These are phyloP conservation scores for Sporisorium scitamineum DNA, from an alignment of 1,284 basidiomycete genomes.

Conservation along the genomic window DNA sequence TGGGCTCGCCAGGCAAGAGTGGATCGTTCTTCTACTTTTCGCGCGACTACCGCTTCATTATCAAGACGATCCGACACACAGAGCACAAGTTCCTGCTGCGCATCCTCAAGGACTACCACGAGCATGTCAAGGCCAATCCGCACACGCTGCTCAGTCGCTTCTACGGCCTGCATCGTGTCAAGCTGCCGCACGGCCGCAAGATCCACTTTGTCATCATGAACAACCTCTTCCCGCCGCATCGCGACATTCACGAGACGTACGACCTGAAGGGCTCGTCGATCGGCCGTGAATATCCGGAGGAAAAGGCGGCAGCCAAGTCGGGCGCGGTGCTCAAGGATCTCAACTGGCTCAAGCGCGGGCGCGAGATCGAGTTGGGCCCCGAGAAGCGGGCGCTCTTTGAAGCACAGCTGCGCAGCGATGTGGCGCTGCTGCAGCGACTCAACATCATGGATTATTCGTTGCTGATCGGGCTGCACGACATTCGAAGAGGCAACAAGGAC, in stretches of 20 bases:
- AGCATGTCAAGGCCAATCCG: conserved; percentile 88
- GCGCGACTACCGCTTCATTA: conserved; percentile 98
- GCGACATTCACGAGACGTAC: conserved; percentile 97
- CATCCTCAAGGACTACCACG: conserved; percentile 87
- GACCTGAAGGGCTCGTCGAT: conserved; percentile 95
- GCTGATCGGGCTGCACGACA: conserved; percentile 92
- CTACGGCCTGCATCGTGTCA: conserved; percentile 96
- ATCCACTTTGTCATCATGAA: conserved; percentile 99
- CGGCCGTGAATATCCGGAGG: conserved; percentile 88
- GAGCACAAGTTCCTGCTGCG: conserved; percentile 93
- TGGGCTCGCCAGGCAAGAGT: conserved; percentile 98
- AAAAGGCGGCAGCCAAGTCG: conserved; percentile 81
- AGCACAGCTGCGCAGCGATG: conserved; percentile 88
- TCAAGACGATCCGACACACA: conserved; percentile 95
- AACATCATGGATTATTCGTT: conserved; percentile 97
- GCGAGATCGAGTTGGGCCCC: conserved; percentile 87
- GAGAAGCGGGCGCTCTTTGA: conserved; percentile 90
- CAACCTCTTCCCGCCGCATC: conserved; percentile 96
- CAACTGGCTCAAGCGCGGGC: conserved; percentile 90
- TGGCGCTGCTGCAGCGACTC: conserved; percentile 83
- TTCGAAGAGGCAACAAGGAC: conserved; percentile 89
- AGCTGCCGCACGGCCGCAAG: conserved; percentile 90
- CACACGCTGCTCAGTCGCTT: conserved; percentile 94
- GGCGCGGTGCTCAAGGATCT: conserved; percentile 93
- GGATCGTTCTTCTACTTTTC: conserved; percentile 99